Percentiles rank a stretch among this genome's conserved stretches.
Conservation (phyloP, 208 protist genomes). For the Acanthamoeba polyphaga region DNA sequence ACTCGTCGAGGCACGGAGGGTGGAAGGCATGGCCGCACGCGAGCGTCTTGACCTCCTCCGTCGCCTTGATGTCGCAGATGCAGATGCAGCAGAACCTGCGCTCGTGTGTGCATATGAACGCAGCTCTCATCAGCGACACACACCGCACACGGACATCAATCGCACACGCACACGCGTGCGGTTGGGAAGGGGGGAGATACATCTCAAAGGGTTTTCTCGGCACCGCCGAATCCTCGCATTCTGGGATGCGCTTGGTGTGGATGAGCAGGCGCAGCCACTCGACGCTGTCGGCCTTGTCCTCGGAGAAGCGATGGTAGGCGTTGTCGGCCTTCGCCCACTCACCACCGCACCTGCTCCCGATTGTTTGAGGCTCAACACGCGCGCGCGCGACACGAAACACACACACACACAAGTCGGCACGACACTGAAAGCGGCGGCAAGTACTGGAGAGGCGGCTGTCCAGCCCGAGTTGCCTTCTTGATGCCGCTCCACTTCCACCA, state of each 20-base stretch:
- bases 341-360: neutral
- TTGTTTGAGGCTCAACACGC: too few relatives aligned
- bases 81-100: slow-evolving; percentile 13
- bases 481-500: slow-evolving; percentile 27
- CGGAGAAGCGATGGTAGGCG: neutral
- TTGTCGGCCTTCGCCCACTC: neutral
- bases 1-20: neutral
- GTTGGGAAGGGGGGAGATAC: too few relatives aligned
- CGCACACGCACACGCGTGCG: too few relatives aligned
- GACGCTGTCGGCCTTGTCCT: neutral
- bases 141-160: too few relatives aligned
- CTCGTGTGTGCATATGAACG: too few relatives aligned
- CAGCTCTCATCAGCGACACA: too few relatives aligned
- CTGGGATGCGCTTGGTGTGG: neutral
- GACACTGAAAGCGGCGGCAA: neutral
- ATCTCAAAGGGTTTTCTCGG: neutral
- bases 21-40: neutral
- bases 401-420: neutral
- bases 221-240: neutral
- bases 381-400: too few relatives aligned
- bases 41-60: neutral
- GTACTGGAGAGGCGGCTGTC: neutral
- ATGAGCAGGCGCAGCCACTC: slow-evolving; percentile 7
- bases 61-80: neutral
- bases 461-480: neutral